A percentile compares a stretch with the other conserved stretches of the same genome.
phyloP scores from a whole-genome alignment of 768 basidiomycete genomes.

The Clitopilus hobsonii region DNA sequence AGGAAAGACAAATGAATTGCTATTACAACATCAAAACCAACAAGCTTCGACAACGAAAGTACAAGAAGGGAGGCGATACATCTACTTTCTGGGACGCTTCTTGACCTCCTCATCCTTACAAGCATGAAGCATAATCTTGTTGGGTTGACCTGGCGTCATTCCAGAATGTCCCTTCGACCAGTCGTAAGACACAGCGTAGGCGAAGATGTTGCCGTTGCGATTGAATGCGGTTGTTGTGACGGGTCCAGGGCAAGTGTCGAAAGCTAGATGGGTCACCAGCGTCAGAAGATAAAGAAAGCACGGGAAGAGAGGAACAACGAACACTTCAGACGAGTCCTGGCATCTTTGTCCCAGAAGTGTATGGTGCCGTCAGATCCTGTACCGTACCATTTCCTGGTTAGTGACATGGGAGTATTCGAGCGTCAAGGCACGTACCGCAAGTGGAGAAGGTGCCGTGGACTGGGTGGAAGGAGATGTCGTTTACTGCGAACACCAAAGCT shows the following conservation, averaged over 20 bases:
- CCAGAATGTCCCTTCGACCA: constrained; percentile 93
- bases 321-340: constrained; percentile 90
- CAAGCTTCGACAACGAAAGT: too few relatives aligned
- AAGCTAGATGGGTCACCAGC: constrained; percentile 44
- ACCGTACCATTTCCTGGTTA: constrained; percentile 5
- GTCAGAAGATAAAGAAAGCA: background rate
- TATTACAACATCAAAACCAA: too few relatives aligned
- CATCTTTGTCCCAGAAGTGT: constrained; percentile 95
- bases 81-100: constrained; percentile 48
- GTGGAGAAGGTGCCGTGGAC: constrained; percentile 84
- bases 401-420: constrained; percentile 17
- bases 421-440: constrained; percentile 58
- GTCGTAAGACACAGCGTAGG: constrained; percentile 89
- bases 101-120: constrained; percentile 87
- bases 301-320: constrained; percentile 13
- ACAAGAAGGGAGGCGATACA: background rate
- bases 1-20: too few relatives aligned
- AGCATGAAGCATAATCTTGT: constrained; percentile 81
- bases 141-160: constrained; percentile 64
- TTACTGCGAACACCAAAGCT: constrained; percentile 75
- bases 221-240: constrained; percentile 83
- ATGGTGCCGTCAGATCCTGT: constrained; percentile 80
- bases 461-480: constrained; percentile 83
- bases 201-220: constrained; percentile 83
- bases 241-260: constrained; percentile 71